phyloP scores from a whole-genome alignment of 176 grass and related monocot genomes.

The Carex kokanica region DNA sequence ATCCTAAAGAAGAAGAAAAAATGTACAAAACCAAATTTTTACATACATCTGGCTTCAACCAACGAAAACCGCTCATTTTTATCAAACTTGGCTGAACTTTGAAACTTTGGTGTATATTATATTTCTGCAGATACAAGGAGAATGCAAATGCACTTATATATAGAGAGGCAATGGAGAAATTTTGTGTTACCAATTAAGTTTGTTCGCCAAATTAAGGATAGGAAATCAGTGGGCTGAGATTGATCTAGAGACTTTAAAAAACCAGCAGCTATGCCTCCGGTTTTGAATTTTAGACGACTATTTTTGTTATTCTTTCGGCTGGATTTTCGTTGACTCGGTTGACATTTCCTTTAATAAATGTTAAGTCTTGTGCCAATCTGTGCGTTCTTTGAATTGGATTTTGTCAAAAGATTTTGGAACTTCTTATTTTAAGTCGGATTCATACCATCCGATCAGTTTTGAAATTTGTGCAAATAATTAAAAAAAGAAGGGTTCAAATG shows the following conservation, averaged over 20 bases:
- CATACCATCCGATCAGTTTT: too few species aligned
- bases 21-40: neutral
- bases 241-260: neutral
- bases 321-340: constrained; percentile 18
- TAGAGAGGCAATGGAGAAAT: neutral
- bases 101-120: neutral
- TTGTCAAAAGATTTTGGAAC: too few species aligned
- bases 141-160: neutral
- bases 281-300: constrained; percentile 5
- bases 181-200: neutral
- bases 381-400: too few species aligned
- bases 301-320: neutral
- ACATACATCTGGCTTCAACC: constrained; percentile 24
- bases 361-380: neutral
- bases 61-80: constrained; percentile 8
- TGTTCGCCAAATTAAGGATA: neutral
- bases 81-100: too few species aligned
- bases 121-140: neutral
- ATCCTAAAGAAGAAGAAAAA: neutral
- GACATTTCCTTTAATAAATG: neutral
- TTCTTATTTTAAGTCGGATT: too few species aligned
- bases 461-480: too few species aligned
- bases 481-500: too few species aligned
- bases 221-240: constrained; percentile 27
- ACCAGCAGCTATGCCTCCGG: constrained; percentile 18